A percentile compares a stretch with the other conserved stretches of the same genome.
Evolutionary conservation across 2,329 filamentous ascomycete genomes (phyloP).

Genomic region (Pseudodiploospora longispora): DNA sequence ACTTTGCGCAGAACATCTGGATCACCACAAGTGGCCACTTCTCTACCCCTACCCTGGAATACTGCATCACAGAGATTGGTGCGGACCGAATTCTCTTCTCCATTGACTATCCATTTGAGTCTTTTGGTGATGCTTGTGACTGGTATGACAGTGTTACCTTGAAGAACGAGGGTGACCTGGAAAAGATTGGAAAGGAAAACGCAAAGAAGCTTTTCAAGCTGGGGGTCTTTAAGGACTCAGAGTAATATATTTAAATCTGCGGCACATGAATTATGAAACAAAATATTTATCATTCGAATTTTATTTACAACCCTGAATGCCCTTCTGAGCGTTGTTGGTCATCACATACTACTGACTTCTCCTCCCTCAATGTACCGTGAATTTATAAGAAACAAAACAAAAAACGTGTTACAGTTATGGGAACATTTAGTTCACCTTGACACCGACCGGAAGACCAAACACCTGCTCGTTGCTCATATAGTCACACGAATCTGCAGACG

Average conservation of each 20-base stretch:
- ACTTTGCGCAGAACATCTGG: conserved; percentile 48
- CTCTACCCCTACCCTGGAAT: conserved; percentile 43
- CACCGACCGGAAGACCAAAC: conserved; percentile 35
- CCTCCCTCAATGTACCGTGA: no score
- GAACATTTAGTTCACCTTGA: conserved; percentile 4
- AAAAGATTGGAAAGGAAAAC: conserved; percentile 35
- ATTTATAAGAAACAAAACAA: no score
- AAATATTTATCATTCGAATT: no score
- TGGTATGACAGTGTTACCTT: conserved; percentile 33
- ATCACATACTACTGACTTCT: no score
- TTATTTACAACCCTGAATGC: no score
- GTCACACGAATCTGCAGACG: conserved; percentile 24
- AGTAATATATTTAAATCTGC: conserved; percentile 4
- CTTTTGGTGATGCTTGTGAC: conserved; percentile 30
- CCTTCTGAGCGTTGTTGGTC: no score
- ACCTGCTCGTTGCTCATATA: conserved; percentile 35
- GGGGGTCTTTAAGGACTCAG: conserved; percentile 23
- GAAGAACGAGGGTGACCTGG: conserved; percentile 26
- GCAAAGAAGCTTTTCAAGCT: conserved; percentile 34
- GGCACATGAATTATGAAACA: no score
- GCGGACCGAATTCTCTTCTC: conserved; percentile 44
- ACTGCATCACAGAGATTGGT: conserved; percentile 38
- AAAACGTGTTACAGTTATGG: no score
- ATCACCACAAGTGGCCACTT: conserved; percentile 51
- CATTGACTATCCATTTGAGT: conserved; percentile 46